Evolutionary conservation across 768 basidiomycete species (phyloP).

Genomic region (Lepiota subincarnata): DNA sequence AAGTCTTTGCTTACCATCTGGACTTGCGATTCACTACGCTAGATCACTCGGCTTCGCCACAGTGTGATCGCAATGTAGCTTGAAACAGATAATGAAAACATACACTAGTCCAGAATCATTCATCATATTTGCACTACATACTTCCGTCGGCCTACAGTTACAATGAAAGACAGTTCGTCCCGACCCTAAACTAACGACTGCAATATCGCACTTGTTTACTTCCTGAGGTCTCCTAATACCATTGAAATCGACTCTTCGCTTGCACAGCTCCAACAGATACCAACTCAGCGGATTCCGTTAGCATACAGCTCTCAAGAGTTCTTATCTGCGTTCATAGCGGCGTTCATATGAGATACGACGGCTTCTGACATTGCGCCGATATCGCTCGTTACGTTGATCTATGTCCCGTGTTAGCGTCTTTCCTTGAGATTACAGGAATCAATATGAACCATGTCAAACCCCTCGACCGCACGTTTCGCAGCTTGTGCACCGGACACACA

Average conservation of each 20-base stretch:
- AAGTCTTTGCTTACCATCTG: too few species aligned
- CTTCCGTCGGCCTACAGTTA: too few species aligned
- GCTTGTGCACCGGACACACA: constrained; percentile 25
- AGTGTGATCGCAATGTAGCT: not conserved
- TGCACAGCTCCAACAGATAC: not conserved
- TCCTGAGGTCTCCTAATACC: too few species aligned
- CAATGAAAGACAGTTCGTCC: too few species aligned
- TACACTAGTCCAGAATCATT: too few species aligned
- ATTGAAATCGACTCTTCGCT: not conserved
- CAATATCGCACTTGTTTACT: too few species aligned
- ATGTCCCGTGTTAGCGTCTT: not conserved
- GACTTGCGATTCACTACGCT: too few species aligned
- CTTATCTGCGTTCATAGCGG: constrained; percentile 14
- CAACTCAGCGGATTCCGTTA: not conserved
- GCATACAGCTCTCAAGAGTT: not conserved
- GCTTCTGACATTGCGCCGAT: constrained; percentile 38
- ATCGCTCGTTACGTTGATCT: constrained; percentile 51
- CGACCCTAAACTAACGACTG: too few species aligned
- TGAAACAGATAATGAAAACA: too few species aligned
- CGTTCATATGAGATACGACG: constrained; percentile 22
- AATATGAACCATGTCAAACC: constrained; percentile 25
- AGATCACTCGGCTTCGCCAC: too few species aligned
- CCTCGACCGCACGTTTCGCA: constrained; percentile 21
- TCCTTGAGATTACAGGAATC: not conserved
- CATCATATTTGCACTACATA: too few species aligned